These are phyloP conservation scores for Saccharomyces hybrid DNA, from an alignment of 1,139 yeast genomes.

Conservation along the genomic window DNA sequence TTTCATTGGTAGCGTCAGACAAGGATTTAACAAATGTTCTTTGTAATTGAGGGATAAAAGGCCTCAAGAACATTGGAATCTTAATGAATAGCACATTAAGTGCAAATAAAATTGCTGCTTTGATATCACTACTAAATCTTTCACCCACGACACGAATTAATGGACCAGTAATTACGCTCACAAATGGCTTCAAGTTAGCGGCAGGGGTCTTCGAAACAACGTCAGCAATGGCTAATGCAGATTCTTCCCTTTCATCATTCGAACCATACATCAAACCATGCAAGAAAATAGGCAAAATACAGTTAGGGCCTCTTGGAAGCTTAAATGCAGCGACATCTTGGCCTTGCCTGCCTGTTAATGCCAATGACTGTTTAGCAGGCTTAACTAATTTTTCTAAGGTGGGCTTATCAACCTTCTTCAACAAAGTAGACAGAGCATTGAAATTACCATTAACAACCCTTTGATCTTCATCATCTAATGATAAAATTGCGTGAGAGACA, in stretches of 20 bases:
- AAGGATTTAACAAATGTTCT: conserved; percentile 92
- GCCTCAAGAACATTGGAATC: conserved; percentile 86
- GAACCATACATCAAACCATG: conserved; percentile 96
- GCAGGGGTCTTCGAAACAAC: conserved; percentile 82
- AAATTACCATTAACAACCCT: conserved; percentile 65
- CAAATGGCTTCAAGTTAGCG: conserved; percentile 71
- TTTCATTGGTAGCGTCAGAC: conserved; percentile 65
- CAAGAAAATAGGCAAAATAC: conserved; percentile 81
- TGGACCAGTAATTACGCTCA: conserved; percentile 94
- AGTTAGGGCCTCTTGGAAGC: conserved; percentile 76
- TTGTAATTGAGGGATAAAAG: conserved; percentile 95
- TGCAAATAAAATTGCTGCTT: conserved; percentile 83
- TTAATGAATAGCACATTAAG: conserved; percentile 68
- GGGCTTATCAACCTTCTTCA: conserved; percentile 66
- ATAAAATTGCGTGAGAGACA: conserved; percentile 59
- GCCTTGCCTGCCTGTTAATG: conserved; percentile 50
- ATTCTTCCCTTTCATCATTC: conserved; percentile 69
- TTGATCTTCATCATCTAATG: conserved; percentile 63
- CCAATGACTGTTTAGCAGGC: conserved; percentile 70
- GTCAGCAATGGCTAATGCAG: conserved; percentile 88
- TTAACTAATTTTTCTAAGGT: conserved; percentile 66
- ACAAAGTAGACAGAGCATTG: conserved; percentile 55
- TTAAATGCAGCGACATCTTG: conserved; percentile 68
- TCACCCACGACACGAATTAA: conserved; percentile 97
- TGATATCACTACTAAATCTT: conserved; percentile 80